These are phyloP conservation scores for Solanum sejunctum DNA, from an alignment of 257 asterid species.

Conservation along the genomic window DNA sequence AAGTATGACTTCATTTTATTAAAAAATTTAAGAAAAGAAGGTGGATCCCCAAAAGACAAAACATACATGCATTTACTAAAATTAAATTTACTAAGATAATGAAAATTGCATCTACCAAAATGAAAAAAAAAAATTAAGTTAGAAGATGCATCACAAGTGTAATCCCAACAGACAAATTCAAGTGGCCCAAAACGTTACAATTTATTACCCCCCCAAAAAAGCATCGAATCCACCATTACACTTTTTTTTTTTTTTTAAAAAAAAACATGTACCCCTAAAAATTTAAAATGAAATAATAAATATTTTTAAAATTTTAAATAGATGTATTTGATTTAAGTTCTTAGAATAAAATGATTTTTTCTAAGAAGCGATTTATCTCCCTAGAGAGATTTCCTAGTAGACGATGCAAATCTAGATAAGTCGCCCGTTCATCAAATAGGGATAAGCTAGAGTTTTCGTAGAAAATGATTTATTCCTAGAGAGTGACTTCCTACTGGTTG, in stretches of 20 bases:
- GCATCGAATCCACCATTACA: neutral
- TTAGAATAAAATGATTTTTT: neutral
- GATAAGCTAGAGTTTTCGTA: too few relatives aligned
- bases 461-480: too few relatives aligned
- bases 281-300: neutral
- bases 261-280: neutral
- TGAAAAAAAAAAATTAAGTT: neutral
- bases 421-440: neutral
- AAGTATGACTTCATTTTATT: neutral
- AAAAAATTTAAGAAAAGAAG: neutral
- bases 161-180: neutral
- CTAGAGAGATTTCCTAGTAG: too few relatives aligned
- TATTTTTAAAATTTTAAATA: neutral
- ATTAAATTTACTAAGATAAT: neutral
- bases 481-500: too few relatives aligned
- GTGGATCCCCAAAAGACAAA: neutral
- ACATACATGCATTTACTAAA: neutral
- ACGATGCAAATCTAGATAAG: neutral
- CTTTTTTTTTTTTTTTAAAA: neutral
- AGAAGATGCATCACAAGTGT: neutral
- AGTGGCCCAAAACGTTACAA: neutral
- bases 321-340: fast-evolving
- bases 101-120: neutral
- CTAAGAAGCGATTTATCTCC: neutral
- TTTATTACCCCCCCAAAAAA: neutral